Percentiles rank a stretch among this genome's conserved stretches.
phyloP scores from a whole-genome alignment of 2,329 filamentous ascomycete genomes.

The Dothideomycetes sp. region DNA sequence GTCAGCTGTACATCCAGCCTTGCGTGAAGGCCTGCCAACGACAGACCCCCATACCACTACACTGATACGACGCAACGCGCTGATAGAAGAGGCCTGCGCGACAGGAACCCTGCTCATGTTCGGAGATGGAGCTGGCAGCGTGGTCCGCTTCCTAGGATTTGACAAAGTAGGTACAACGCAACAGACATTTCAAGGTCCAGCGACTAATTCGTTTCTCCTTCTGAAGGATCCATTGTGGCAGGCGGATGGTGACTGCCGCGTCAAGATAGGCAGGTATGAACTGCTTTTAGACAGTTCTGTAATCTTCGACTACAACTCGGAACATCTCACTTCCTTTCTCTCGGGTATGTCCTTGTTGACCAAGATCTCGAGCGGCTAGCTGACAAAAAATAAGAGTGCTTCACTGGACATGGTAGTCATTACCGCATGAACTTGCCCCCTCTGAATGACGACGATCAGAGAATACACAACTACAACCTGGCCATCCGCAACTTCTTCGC shows the following conservation, averaged over 20 bases:
- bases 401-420: constrained; percentile 1
- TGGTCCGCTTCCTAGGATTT: constrained; percentile 1
- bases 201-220: too few relatives aligned
- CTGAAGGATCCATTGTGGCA: constrained; percentile 7
- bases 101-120: constrained; percentile 1
- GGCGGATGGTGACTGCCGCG: constrained; percentile 1
- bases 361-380: too few relatives aligned
- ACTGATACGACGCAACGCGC: too few relatives aligned
- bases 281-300: constrained; percentile 5
- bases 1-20: too few relatives aligned
- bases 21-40: too few relatives aligned
- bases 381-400: constrained; percentile 2
- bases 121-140: background rate
- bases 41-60: too few relatives aligned
- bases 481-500: constrained; percentile 63
- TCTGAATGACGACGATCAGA: background rate
- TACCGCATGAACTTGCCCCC: constrained; percentile 1
- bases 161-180: too few relatives aligned
- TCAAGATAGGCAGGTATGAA: constrained; percentile 1
- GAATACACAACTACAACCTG: constrained; percentile 32
- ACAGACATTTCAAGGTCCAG: too few relatives aligned
- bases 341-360: background rate
- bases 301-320: constrained; percentile 1
- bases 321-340: constrained; percentile 1
- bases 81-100: background rate